These are phyloP conservation scores for Debaryomycetaceae sp. DNA, from an alignment of 1,139 yeast genomes.

Conservation along the genomic window DNA sequence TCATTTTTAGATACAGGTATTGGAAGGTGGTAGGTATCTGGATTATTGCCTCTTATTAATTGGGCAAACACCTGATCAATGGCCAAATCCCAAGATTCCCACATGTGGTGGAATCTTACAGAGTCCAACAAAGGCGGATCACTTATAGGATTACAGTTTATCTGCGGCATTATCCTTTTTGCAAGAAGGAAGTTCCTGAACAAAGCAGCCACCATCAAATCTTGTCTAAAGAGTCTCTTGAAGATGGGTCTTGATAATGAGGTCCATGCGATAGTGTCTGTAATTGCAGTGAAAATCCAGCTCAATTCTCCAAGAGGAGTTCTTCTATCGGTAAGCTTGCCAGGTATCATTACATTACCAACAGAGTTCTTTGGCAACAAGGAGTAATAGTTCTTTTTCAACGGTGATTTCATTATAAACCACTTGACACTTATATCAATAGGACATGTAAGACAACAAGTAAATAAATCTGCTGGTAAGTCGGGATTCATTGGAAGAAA, in stretches of 20 bases:
- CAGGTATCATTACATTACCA: slow-evolving; percentile 76
- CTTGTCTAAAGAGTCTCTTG: slow-evolving; percentile 89
- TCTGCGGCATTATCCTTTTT: slow-evolving; percentile 88
- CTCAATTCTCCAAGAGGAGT: slow-evolving; percentile 95
- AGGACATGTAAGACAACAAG: slow-evolving; percentile 93
- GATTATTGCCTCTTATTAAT: slow-evolving; percentile 40
- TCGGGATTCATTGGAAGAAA: slow-evolving; percentile 90
- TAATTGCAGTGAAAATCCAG: slow-evolving; percentile 97
- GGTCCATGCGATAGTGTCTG: slow-evolving; percentile 98
- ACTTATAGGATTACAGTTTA: slow-evolving; percentile 91
- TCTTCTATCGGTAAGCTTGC: slow-evolving; percentile 84
- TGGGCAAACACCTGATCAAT: slow-evolving; percentile 88
- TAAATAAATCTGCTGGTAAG: slow-evolving; percentile 91
- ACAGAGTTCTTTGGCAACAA: slow-evolving; percentile 47
- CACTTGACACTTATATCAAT: slow-evolving; percentile 91
- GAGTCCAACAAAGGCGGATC: slow-evolving; percentile 90
- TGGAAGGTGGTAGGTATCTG: slow-evolving; percentile 14
- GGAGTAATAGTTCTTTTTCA: slow-evolving; percentile 61
- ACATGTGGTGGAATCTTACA: slow-evolving; percentile 81
- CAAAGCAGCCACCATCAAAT: slow-evolving; percentile 92
- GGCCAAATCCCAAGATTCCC: slow-evolving; percentile 99
- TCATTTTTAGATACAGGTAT: slow-evolving; percentile 1
- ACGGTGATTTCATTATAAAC: slow-evolving; percentile 82
- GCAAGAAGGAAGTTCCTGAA: slow-evolving; percentile 91
- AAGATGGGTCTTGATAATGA: slow-evolving; percentile 83